Evolutionary conservation across 2,329 filamentous ascomycete genomes (phyloP), one percentile per base, ranked within the genome.

Genomic region (Rhytidhysteron rufulum): DNA sequence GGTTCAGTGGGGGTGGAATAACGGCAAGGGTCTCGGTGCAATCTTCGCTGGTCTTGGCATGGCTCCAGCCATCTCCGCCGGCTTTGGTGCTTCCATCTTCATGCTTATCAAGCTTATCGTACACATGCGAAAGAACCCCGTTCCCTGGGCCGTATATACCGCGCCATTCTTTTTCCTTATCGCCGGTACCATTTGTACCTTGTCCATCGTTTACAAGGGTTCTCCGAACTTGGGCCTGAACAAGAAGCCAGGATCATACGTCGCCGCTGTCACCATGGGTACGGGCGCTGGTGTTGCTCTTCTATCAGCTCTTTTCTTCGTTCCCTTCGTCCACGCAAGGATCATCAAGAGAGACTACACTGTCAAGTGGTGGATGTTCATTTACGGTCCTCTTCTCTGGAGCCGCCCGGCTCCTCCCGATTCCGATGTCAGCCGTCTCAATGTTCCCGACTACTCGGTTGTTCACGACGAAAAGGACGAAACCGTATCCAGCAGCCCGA

Each of bases 191-290:
- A 81, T n/a, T n/a, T n/a, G n/a, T n/a, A n/a, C n/a, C n/a, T n/a
- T n/a, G n/a, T n/a, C n/a, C n/a, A n/a, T 90, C 53, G 85, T 89
- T 51, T 88, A 87, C 77, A 88, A 89, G 74, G 85, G 85, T 22
- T 87, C 85, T 8, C 84, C 85, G 18, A 81, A 72, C 43, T 75
- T 86, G 21, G 74, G 75, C 17, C 70, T 87, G 20, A 72, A 69
- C 69, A 78, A 83, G 66, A 85, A 83, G 72, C 82, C 85, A 2
- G 63, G 65, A 7, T 82, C 77, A 75, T 88, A 79, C 57, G 78
- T 88, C 45, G 82, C 74, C 9, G 67, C 76, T 11, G 83, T 88
- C 45, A 82, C 80, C 15, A 56, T 88, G 44, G 83, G 84, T 30
- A 73, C 72, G 25, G 84, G 83, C 45, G 70, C 65, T 34, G 83